These are phyloP conservation scores for Alloascoidea hylecoeti DNA, from an alignment of 805 yeast species.

Conservation along the genomic window DNA sequence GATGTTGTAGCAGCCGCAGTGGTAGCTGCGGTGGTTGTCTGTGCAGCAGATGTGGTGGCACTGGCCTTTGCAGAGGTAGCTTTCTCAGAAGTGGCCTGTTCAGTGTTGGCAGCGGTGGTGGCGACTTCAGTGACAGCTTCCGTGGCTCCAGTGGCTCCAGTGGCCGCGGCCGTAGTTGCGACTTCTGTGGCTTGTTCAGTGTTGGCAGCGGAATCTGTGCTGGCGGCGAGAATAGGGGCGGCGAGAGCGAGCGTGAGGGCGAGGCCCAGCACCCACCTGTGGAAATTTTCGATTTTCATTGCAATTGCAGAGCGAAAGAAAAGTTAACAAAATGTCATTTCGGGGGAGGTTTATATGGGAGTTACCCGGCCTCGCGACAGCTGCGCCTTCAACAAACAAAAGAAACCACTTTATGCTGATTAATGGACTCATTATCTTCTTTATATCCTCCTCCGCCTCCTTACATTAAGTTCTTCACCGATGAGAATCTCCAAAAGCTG, in stretches of 20 bases:
- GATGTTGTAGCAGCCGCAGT: background rate
- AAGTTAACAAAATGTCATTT: too few species aligned
- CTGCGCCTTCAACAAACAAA: too few species aligned
- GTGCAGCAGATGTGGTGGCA: slow-evolving; percentile 2
- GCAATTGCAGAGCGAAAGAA: too few species aligned
- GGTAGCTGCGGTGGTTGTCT: background rate
- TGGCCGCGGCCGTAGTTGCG: slow-evolving; percentile 11
- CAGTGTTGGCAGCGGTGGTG: slow-evolving; percentile 2
- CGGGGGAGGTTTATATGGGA: too few species aligned
- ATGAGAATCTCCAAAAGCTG: slow-evolving; percentile 39
- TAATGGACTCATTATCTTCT: slow-evolving; percentile 32
- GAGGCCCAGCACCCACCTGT: too few species aligned
- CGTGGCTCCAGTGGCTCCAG: slow-evolving; percentile 7
- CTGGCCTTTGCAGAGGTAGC: background rate
- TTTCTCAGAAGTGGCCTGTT: background rate
- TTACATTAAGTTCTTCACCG: slow-evolving; percentile 58
- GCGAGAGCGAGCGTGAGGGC: too few species aligned
- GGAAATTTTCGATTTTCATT: too few species aligned
- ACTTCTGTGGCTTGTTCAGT: slow-evolving; percentile 11
- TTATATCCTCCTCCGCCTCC: slow-evolving; percentile 94
- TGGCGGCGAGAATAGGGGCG: too few species aligned
- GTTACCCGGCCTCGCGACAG: too few species aligned
- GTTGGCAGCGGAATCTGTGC: slow-evolving; percentile 5
- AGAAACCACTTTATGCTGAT: too few species aligned
- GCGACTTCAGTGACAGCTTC: slow-evolving; percentile 4